phyloP scores from a whole-genome alignment of 2,329 filamentous ascomycete species.

The Rhynchosporium agropyri region DNA sequence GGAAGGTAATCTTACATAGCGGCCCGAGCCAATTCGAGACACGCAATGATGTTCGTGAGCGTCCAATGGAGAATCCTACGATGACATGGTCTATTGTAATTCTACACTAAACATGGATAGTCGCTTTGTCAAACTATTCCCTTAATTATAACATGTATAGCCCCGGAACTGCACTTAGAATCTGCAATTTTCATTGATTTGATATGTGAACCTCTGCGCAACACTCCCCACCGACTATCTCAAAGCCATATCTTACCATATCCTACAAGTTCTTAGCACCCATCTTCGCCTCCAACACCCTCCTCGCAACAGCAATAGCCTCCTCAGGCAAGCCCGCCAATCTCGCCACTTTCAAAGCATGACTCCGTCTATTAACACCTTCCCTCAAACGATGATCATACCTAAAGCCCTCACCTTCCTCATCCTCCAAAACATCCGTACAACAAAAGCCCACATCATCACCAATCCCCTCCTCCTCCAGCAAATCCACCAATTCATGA shows the following conservation, averaged over 20 bases:
- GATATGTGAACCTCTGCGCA: no score
- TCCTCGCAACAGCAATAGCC: constrained; percentile 67
- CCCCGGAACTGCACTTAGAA: no score
- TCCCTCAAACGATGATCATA: constrained; percentile 82
- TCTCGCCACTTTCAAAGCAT: constrained; percentile 92
- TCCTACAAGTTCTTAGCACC: constrained; percentile 11
- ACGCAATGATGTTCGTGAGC: no score
- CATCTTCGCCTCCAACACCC: constrained; percentile 28
- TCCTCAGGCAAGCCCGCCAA: constrained; percentile 79
- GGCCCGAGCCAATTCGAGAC: no score
- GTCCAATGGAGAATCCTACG: no score
- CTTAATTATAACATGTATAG: no score
- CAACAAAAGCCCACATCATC: constrained; percentile 62
- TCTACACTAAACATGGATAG: no score
- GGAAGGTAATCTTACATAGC: no score
- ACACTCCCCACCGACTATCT: background rate
- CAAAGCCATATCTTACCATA: background rate
- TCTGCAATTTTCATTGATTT: no score
- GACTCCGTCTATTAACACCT: constrained; percentile 84
- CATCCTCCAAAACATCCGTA: constrained; percentile 81
- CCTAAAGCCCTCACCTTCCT: constrained; percentile 65
- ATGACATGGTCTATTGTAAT: no score
- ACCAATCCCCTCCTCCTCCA: constrained; percentile 53
- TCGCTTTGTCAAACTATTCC: no score
- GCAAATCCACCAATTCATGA: constrained; percentile 80